Evolutionary conservation across 2,329 filamentous ascomycete species (phyloP).

Genomic region (Hypoxylon sp.): DNA sequence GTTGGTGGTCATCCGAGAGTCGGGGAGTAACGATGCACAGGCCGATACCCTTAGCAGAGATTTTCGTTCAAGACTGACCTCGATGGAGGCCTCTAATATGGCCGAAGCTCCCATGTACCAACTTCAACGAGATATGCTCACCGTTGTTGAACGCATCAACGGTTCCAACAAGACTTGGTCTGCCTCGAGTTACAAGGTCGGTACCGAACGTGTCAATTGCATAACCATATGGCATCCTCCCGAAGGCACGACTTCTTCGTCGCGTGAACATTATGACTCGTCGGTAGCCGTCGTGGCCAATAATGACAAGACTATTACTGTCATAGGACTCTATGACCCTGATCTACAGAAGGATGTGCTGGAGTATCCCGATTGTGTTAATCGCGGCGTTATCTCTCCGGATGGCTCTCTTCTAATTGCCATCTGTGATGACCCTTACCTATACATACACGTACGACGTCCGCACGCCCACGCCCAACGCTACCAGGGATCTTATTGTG

Average conservation of each 20-base stretch:
- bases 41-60: slow-evolving; percentile 50
- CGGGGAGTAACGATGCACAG: slow-evolving; percentile 55
- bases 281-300: slow-evolving; percentile 84
- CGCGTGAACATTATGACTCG: slow-evolving; percentile 61
- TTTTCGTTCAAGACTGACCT: slow-evolving; percentile 44
- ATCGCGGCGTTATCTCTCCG: slow-evolving; percentile 93
- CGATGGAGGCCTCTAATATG: slow-evolving; percentile 49
- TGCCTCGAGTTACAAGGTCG: slow-evolving; percentile 68
- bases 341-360: slow-evolving; percentile 77
- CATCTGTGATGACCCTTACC: slow-evolving; percentile 87
- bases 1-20: slow-evolving; percentile 81
- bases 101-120: slow-evolving; percentile 56
- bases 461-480: slow-evolving; percentile 56
- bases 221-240: slow-evolving; percentile 75
- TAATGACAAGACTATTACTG: slow-evolving; percentile 89
- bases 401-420: slow-evolving; percentile 85
- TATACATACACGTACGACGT: slow-evolving; percentile 82
- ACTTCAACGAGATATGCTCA: slow-evolving; percentile 54
- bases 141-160: slow-evolving; percentile 53
- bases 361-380: slow-evolving; percentile 86
- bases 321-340: slow-evolving; percentile 80
- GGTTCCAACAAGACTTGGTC: slow-evolving; percentile 62
- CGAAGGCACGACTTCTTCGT: slow-evolving; percentile 48
- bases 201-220: slow-evolving; percentile 75
- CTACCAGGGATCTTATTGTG: slow-evolving; percentile 49